These are phyloP conservation scores for Trichosporon coremiiforme DNA, from an alignment of 1,284 basidiomycete species.

Conservation along the genomic window DNA sequence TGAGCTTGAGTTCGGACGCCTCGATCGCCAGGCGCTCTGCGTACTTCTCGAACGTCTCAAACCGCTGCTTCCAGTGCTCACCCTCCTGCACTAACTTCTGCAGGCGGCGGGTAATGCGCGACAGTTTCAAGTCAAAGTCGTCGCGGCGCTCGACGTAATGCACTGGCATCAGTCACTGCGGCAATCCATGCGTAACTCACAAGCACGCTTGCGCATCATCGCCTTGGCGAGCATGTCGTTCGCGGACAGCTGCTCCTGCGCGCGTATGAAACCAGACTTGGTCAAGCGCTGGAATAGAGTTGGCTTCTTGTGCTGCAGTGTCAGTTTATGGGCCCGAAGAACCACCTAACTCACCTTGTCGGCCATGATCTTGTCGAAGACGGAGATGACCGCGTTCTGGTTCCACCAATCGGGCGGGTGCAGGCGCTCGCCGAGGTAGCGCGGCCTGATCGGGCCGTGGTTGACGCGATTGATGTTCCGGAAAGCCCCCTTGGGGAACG, in stretches of 20 bases:
- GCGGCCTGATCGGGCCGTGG: conserved; percentile 36
- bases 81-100: conserved; percentile 58
- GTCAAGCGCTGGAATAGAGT: conserved; percentile 82
- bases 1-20: conserved; percentile 56
- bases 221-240: conserved; percentile 81
- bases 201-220: conserved; percentile 66
- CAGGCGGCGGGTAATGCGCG: conserved; percentile 52
- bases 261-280: conserved; percentile 64
- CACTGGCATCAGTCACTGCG: conserved; percentile 30
- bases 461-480: conserved; percentile 53
- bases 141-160: conserved; percentile 91
- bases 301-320: conserved; percentile 75
- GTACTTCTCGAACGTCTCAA: conserved; percentile 58
- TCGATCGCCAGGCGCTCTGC: conserved; percentile 57
- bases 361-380: conserved; percentile 82
- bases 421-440: conserved; percentile 62
- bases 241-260: conserved; percentile 70
- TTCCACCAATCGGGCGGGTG: conserved; percentile 90
- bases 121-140: conserved; percentile 77
- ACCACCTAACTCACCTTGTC: conserved; percentile 67
- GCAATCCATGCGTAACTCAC: conserved; percentile 33
- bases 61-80: conserved; percentile 58
- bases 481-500: conserved; percentile 79
- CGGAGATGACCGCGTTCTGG: conserved; percentile 80
- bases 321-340: conserved; percentile 26